Evolutionary conservation across 1,284 basidiomycete genomes (phyloP), one percentile per base, ranked within the genome.

Genomic region (Moniliophthora roreri): DNA sequence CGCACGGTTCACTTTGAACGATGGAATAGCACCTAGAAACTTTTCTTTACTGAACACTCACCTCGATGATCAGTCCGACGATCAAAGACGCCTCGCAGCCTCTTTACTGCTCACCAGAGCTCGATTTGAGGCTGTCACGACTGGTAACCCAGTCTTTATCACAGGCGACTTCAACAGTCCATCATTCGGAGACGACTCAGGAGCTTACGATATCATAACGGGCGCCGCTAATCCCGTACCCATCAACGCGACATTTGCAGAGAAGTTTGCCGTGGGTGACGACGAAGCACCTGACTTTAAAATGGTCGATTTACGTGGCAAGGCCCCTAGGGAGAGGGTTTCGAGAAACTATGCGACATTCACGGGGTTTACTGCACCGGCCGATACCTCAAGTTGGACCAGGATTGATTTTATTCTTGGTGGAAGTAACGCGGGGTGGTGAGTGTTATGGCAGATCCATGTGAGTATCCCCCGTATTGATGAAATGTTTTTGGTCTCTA

Each of bases 371-470:
- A 67, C 65, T 11, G 60, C 61, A 10, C 73, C 75, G 2, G 66
- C 69, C 5, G 70, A 77, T 55, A 66, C 71, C 4, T 66, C 66
- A 1, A 54, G 61, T 4, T 79, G 73, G 69, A 62, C 61, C 18
- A 69, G 78, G 50, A 82, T 83, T 54, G 81, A 82, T 60, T 82
- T 82, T 58, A 66, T 81, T 0, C 77, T 80, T 56, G 81, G 78
- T 2, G 77, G 75, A 11, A 77, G 68, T 54, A 78, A 76, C 54
- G 60, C 68, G 2, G 70, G 71, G 46, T 82, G 80, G 80, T 81
- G 57, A 55, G 78, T 35, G 28, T 48, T 48, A 9, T 23, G 40
- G 10, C 36, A 10, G 34, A 21, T 10, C 46, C 18, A 35, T 32
- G n/a, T n/a, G n/a, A n/a, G n/a, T n/a, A n/a, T n/a, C n/a, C n/a